Base-by-base conservation (phyloP, 2,329 filamentous ascomycete genomes). In the Colletotrichum zoysiae region DNA sequence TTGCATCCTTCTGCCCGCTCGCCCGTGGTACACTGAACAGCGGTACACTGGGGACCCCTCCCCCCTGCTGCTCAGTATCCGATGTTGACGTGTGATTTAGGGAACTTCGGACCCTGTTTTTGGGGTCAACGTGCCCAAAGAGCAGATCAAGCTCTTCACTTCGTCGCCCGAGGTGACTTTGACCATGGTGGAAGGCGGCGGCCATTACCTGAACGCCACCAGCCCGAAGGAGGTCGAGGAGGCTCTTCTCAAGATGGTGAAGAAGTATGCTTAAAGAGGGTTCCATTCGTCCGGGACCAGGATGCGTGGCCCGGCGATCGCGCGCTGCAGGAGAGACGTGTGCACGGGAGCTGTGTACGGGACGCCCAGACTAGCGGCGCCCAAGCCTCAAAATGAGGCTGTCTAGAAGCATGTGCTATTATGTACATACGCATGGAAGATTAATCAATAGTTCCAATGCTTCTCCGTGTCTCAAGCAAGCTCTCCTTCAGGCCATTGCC, bases 81-180 rank as follows among this genome's bases (percentile, higher is more conserved):
- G n/a, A 30, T 4, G 35, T 26, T 70, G 48, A 64, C 40, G 11
- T 3, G 11, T 26, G n/a, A 14, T 14, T 8, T 33, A 87, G 86
- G 85, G 85, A 20, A 82, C 82, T 2, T 79, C 81, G 2, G 86
- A 88, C 73, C 79, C 79, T 0, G 82, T 85, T 0, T 88, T 82
- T 74, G 79, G 82, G 5, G 77, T 77, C 1, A 76, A 73, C 3
- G 76, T 85, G 23, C 82, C 85, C 0, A 74, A 77, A 12, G 85
- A 87, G 76, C 84, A 88, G 38, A 86, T 88, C 73, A 82, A 86
- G 77, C 77, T 86, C 9, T 88, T 88, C 74, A 86, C 82, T 0
- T 79, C 79, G 0, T 82, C 85, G 3, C 79, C 80, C 11, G 83
- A 86, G 73, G 82, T 82, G 7, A 84, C 81, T 7, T 73, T 88